A percentile compares a stretch with the other conserved stretches of the same genome.
Evolutionary conservation across 108 stramenopile species (phyloP).

Genomic region (Cyclotella distinguenda): DNA sequence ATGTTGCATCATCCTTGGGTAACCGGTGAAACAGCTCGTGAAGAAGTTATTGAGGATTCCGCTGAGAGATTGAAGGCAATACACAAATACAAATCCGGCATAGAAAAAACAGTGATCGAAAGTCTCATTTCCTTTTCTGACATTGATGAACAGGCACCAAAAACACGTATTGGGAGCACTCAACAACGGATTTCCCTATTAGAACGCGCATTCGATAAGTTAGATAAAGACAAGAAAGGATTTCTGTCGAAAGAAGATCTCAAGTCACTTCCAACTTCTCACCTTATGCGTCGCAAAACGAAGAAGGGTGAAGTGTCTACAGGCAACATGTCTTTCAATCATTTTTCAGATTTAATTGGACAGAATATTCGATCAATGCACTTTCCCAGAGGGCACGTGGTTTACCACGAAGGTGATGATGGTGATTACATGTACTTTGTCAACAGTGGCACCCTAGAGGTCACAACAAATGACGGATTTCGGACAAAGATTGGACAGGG

Average conservation of each 20-base stretch:
- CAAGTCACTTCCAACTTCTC: constrained; percentile 27
- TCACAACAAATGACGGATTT: constrained; percentile 45
- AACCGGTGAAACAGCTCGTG: constrained; percentile 69
- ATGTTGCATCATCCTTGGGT: constrained; percentile 75
- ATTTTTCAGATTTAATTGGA: constrained; percentile 40
- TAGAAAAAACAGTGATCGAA: constrained; percentile 49
- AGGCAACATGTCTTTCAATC: constrained; percentile 32
- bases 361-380: constrained; percentile 49
- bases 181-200: constrained; percentile 58
- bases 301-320: constrained; percentile 30
- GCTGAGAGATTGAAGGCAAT: constrained; percentile 68
- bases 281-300: constrained; percentile 23
- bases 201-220: constrained; percentile 72
- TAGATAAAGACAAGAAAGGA: constrained; percentile 78
- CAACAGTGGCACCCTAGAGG: constrained; percentile 79
- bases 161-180: constrained; percentile 14
- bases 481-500: constrained; percentile 48
- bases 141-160: constrained; percentile 25
- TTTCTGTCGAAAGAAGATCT: constrained; percentile 52
- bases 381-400: constrained; percentile 75
- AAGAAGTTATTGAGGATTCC: constrained; percentile 72
- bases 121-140: constrained; percentile 44
- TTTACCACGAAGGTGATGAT: constrained; percentile 76
- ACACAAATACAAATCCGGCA: constrained; percentile 41
- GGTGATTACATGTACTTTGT: constrained; percentile 88